Evolutionary conservation across 306 rosid species (phyloP), one percentile per base, ranked within the genome.

Genomic region (Cucurbita maxima): DNA sequence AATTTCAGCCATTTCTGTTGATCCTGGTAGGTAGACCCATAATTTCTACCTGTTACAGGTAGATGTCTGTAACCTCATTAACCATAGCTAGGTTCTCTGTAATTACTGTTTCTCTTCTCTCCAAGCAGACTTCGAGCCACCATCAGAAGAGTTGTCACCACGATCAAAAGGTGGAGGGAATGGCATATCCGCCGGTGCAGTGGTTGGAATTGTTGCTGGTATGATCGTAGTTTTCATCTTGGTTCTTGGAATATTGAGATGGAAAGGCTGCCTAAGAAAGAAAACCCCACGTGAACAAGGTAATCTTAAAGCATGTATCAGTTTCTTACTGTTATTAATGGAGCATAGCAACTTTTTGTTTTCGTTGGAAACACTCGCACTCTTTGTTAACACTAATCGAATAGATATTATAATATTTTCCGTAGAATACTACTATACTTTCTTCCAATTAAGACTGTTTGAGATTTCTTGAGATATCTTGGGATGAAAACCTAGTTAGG

Each of bases 1-100:
- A 8, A 80, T 84, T 55, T 84, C 84, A 6, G 88, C 88, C 48
- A 84, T 84, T 75, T 75, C 81, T 16, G 71, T 77, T 45, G 15
- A 34, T 54, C 72, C 77, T 30, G 72, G 86, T 84, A 61, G 55
- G 80, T 75, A 38, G 41, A 64, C 36, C 15, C 71, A 47, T 8
- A 14, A 14, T 60, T 58, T 53, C 40, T 22, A 25, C 12, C 30
- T 25, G 30, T 25, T 25, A 30, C 34, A 30, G 34, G 34, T 30
- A 30, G 34, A 30, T 4, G 38, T 43, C 38, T 66, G 38, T 7
- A 10, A 66, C 54, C 72, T 44, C 22, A 41, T 66, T 44, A 40
- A 44, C 53, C 53, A 11, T 13, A 13, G 8, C 44, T 40, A 40
- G 53, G 6, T 48, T 48, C 5, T 1, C 2, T 72, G 84, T 77